Evolutionary conservation across 2,329 filamentous ascomycete species (phyloP).

Genomic region (Neopestalotiopsis clavispora): DNA sequence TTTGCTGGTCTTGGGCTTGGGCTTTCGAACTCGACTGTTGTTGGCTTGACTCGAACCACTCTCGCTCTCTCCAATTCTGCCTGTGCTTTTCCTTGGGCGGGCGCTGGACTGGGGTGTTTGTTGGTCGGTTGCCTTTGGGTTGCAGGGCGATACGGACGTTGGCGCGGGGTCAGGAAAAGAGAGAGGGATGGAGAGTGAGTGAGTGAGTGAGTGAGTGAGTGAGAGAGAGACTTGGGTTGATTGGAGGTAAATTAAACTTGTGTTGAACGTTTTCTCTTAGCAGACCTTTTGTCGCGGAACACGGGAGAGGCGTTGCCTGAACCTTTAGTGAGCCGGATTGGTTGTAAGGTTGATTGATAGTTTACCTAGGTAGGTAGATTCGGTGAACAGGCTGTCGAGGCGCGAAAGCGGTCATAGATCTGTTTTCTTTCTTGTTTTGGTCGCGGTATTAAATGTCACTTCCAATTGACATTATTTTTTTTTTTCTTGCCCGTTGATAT

Average conservation of each 20-base stretch:
- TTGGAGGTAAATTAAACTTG: background rate
- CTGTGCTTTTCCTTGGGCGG: constrained; percentile 3
- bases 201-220: background rate
- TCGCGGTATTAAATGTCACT: background rate
- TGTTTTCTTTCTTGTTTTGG: background rate
- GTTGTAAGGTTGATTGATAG: too few relatives aligned
- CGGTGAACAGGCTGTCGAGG: background rate
- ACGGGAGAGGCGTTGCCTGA: constrained; percentile 4
- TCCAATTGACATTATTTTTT: background rate
- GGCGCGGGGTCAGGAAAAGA: constrained; percentile 10
- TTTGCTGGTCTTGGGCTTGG: background rate
- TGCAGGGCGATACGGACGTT: background rate
- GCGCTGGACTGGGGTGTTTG: background rate
- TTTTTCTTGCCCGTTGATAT: background rate
- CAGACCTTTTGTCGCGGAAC: constrained; percentile 1
- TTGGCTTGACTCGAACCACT: background rate
- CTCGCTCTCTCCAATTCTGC: background rate
- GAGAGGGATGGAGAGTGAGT: too few relatives aligned
- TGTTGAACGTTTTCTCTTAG: background rate
- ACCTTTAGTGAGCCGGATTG: constrained; percentile 2
- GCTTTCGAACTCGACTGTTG: constrained; percentile 12
- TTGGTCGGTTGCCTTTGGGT: background rate
- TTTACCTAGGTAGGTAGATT: background rate
- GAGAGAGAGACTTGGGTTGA: background rate
- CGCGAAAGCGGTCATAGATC: constrained; percentile 3